These are phyloP conservation scores for Mucor velutinosus DNA, from an alignment of 371 early-diverging fungal genomes.

Conservation along the genomic window DNA sequence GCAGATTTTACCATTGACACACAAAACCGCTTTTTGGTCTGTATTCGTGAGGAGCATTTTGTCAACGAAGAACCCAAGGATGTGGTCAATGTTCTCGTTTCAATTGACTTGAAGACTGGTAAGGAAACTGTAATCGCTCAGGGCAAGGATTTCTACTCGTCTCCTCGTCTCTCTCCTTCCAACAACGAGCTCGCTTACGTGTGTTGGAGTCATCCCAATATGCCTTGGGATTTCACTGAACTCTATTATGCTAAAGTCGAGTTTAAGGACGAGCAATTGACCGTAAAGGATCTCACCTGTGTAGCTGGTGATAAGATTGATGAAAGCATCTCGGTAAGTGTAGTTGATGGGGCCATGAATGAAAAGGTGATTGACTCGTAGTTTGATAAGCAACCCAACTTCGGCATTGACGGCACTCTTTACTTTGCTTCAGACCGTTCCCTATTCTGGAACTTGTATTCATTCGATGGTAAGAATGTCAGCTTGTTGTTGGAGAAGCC, in stretches of 20 bases:
- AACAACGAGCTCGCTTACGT: conserved; percentile 58
- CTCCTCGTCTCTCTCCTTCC: conserved; percentile 54
- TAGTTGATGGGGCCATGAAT: not conserved
- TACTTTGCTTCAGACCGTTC: conserved; percentile 71
- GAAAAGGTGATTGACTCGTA: not conserved
- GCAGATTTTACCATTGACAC: conserved; percentile 66
- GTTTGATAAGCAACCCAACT: conserved; percentile 57
- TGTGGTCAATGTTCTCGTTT: conserved; percentile 62
- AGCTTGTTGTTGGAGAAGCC: conserved; percentile 50
- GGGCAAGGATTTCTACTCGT: conserved; percentile 69
- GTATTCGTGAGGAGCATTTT: conserved; percentile 70
- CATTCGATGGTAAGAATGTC: conserved; percentile 34
- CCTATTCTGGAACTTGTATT: conserved; percentile 75
- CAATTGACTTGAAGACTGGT: conserved; percentile 46
- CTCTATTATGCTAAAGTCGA: conserved; percentile 49
- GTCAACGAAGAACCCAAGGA: conserved; percentile 60
- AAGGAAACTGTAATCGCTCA: conserved; percentile 47
- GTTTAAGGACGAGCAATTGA: conserved; percentile 13
- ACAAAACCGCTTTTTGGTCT: conserved; percentile 52
- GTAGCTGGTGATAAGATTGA: conserved; percentile 50
- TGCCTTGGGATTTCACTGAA: conserved; percentile 79
- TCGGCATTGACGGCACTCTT: conserved; percentile 56
- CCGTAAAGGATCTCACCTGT: conserved; percentile 23
- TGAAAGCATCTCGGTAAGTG: conserved; percentile 58
- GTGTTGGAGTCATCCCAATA: conserved; percentile 75